Conservation (phyloP, 2,329 filamentous ascomycete genomes). For the Drechslerella dactyloides region DNA sequence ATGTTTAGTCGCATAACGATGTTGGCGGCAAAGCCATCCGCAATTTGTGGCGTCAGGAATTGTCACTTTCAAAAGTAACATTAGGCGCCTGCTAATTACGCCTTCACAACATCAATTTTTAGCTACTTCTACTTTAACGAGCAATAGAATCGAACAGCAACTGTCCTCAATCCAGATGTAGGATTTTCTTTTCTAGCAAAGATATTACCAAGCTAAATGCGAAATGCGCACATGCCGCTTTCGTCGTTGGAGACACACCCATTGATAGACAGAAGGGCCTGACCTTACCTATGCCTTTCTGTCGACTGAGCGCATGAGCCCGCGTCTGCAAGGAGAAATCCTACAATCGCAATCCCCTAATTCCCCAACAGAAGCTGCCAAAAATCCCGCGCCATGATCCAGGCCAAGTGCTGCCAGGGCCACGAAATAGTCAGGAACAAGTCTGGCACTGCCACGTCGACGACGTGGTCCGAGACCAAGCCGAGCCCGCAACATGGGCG, state of each 20-base stretch:
- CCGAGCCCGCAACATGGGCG: slow-evolving; percentile 18
- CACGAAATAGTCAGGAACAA: slow-evolving; percentile 1
- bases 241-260: no score
- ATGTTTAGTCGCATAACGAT: not conserved
- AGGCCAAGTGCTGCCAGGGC: not conserved
- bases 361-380: no score
- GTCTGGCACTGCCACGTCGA: slow-evolving; percentile 3
- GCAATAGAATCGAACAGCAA: no score
- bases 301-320: no score
- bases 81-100: not conserved
- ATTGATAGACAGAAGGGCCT: no score
- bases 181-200: no score
- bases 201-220: no score
- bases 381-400: slow-evolving; percentile 3
- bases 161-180: no score
- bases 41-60: not conserved
- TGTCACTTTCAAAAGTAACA: not conserved
- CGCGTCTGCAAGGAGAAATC: not conserved
- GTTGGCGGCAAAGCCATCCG: not conserved
- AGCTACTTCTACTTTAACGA: no score
- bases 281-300: no score
- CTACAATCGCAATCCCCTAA: not conserved
- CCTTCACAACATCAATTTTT: not conserved
- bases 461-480: not conserved
- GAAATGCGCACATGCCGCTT: no score